Evolutionary conservation across 2,329 filamentous ascomycete genomes (phyloP), one percentile per base, ranked within the genome.

Genomic region (Coccinonectria pachysandricola): DNA sequence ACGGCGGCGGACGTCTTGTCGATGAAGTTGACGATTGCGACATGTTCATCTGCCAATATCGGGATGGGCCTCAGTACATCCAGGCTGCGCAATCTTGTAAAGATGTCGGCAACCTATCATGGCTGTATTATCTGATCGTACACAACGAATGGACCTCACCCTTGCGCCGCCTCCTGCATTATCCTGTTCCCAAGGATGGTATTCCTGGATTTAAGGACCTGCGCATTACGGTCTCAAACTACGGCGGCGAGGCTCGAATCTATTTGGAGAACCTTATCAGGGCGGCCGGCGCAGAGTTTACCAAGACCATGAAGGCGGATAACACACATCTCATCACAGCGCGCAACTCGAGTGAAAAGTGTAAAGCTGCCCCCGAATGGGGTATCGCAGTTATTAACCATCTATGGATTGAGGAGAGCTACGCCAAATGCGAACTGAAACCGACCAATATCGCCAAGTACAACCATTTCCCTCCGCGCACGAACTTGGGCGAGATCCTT

Each of bases 271-370:
- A 94, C 42, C 67, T 98, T 19, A 80, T 95, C 43, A 75, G 65
- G 34, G 86, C 86, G 13, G 68, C 79, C 10, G 91, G 91, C 10
- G 88, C 83, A 7, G 78, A 81, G 35, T 96, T 85, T 49, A 98
- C 91, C 15, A 93, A 92, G 59, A 92, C 85, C 0, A 82, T 98
- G 75, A 92, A 85, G 53, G 75, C 81, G 40, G 86, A 95, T 36
- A 96, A 98, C 52, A 96, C 87, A 0, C 91, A 98, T 57, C 71
- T 98, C 1, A 79, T 98, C 45, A 94, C 88, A 1, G 91, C 91
- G 4, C 81, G 93, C 43, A 75, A 79, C 32, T 75, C 75, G 30
- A 92, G 88, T 47, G 91, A 96, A 49, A 98, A 98, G 56, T 95
- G 83, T 52, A 77, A 80, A 19, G 91, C 91, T 2, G 91, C 91